These are phyloP conservation scores for Suhomyces prunicola DNA, from an alignment of 805 yeast genomes.

Conservation along the genomic window DNA sequence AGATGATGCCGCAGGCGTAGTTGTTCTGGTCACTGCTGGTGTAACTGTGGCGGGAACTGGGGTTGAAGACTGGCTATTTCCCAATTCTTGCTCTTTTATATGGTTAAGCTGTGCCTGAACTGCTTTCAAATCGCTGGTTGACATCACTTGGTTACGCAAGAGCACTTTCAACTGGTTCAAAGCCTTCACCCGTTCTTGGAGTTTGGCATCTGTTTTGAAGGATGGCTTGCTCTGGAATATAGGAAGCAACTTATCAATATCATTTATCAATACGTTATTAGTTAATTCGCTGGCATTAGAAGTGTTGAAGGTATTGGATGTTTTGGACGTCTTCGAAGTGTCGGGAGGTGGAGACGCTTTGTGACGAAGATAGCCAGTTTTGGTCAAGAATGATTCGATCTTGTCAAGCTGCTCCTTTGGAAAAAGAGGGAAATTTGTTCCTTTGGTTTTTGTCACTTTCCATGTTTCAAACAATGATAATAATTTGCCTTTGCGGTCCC, in stretches of 20 bases:
- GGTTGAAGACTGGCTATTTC: conserved; percentile 9
- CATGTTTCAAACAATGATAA: conserved; percentile 83
- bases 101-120: conserved; percentile 36
- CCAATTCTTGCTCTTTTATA: conserved; percentile 33
- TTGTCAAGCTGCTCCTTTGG: conserved; percentile 63
- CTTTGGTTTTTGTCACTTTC: conserved; percentile 63
- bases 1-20: conserved; percentile 6
- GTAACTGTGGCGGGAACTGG: conserved; percentile 12
- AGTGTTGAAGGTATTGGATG: background rate
- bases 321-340: background rate
- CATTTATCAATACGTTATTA: conserved; percentile 26
- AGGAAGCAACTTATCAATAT: conserved; percentile 38
- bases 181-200: conserved; percentile 43
- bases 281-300: conserved; percentile 5
- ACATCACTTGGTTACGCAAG: conserved; percentile 35
- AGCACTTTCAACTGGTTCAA: conserved; percentile 42
- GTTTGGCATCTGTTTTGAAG: conserved; percentile 37
- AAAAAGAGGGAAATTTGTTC: conserved; percentile 67
- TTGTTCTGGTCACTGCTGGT: conserved; percentile 9
- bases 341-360: background rate
- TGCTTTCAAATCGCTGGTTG: conserved; percentile 31
- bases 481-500: conserved; percentile 62
- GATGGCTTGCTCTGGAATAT: conserved; percentile 40
- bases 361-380: conserved; percentile 23
- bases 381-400: conserved; percentile 66